Conservation (phyloP, 495 filamentous ascomycete genomes). For the Usnea hakonensis region DNA sequence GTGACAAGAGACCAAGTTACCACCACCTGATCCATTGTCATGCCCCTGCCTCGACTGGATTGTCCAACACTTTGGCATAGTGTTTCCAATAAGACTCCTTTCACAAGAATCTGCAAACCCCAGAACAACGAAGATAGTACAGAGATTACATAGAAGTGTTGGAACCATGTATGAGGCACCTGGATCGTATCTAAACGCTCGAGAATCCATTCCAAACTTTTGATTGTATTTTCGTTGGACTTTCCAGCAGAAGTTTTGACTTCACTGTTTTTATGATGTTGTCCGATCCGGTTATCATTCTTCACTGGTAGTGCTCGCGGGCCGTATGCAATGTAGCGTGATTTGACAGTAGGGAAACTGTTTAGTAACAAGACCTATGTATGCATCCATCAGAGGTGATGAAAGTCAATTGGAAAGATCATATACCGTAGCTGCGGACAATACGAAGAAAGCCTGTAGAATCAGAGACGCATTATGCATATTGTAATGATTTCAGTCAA, state of each 20-base stretch:
- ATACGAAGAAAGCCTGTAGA: constrained; percentile 5
- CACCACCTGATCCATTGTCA: constrained; percentile 58
- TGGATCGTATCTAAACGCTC: constrained; percentile 46
- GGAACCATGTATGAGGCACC: constrained; percentile 84
- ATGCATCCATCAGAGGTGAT: neutral
- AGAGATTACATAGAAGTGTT: constrained; percentile 74
- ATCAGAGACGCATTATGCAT: neutral
- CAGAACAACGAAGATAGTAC: constrained; percentile 68
- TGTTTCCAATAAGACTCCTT: constrained; percentile 43
- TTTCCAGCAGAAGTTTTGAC: neutral
- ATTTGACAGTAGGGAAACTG: constrained; percentile 41
- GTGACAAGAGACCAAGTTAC: constrained; percentile 63
- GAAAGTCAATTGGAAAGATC: neutral
- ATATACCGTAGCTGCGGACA: constrained; percentile 10
- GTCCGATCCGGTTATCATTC: neutral
- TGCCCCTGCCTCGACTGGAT: constrained; percentile 33
- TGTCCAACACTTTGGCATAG: constrained; percentile 1
- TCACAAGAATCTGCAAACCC: constrained; percentile 54
- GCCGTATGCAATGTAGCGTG: constrained; percentile 53
- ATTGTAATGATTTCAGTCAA: neutral
- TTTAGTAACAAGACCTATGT: constrained; percentile 47
- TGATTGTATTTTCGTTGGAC: neutral
- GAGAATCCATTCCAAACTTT: constrained; percentile 28
- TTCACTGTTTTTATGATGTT: neutral
- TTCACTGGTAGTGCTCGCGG: constrained; percentile 37